Base-by-base conservation (phyloP, 176 grass and related monocot genomes). In the Chrysopogon serrulatus region DNA sequence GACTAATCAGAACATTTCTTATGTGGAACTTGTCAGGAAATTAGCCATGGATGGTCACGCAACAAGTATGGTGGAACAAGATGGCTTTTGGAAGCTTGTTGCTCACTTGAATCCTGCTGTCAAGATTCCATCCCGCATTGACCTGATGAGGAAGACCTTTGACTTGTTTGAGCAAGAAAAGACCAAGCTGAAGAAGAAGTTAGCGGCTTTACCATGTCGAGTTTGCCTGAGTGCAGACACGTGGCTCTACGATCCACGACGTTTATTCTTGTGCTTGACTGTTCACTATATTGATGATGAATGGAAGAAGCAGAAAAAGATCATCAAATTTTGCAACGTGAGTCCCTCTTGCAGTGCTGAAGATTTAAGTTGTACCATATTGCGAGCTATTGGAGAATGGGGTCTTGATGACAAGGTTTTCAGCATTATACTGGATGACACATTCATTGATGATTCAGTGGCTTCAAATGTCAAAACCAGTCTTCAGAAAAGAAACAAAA, bases 271-370 rank as follows among this genome's bases (percentile, higher is more conserved):
- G 45, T 88, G 68, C 60, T 45, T 80, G 45, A 84, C 21, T 48
- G 42, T 84, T 88, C 74, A 84, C 18, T 88, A 73, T 30, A 84
- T 84, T 10, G 47, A 84, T 40, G 60, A 74, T 74, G 47, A 84
- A 61, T 84, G 82, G 76, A 37, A 75, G 39, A 74, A 73, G 16
- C 68, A 68, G 12, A 9, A 67, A 28, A 68, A 80, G 2, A 68
- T 89, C 3, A 84, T 80, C 47, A 9, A 1, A 68, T 80, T 84
- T 68, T 4, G 24, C 9, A 0, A 3, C 0, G 1, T 85, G 5
- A 23, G 37, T 66, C 48, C 48, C 79, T 84, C 76, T 73, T 60
- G 68, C 37, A 68, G 3, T 49, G 62, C 47, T 10, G 16, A 61
- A 36, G 39, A 69, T 68, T 7, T 85, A 49, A 85, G n/a, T 36